Percentiles rank a stretch among this genome's conserved stretches.
Conservation (phyloP, 352 stramenopile genomes). For the Pythium pyrilobum region DNA sequence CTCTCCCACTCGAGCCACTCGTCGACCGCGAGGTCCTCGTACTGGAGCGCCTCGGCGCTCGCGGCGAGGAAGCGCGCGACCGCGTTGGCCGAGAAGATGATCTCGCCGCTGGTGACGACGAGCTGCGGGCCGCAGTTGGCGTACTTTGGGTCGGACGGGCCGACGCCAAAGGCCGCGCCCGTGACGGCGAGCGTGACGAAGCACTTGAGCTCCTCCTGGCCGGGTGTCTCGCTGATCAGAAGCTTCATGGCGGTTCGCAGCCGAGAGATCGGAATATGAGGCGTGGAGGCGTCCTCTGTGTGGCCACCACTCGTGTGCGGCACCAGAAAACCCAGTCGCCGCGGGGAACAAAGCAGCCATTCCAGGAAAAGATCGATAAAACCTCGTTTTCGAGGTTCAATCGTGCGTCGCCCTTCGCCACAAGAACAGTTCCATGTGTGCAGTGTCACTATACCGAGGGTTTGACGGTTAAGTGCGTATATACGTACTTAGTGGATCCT, state of each 20-base stretch:
- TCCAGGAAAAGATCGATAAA: slow-evolving; percentile 8
- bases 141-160: slow-evolving; percentile 51
- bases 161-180: slow-evolving; percentile 39
- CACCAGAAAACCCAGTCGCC: not conserved
- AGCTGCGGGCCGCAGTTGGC: slow-evolving; percentile 51
- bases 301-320: not conserved
- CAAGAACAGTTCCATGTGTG: slow-evolving; percentile 10
- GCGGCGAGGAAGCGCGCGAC: slow-evolving; percentile 68
- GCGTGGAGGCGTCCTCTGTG: too few relatives aligned
- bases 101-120: slow-evolving; percentile 29
- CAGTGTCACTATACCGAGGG: slow-evolving; percentile 6
- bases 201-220: slow-evolving; percentile 80
- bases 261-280: too few relatives aligned
- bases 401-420: slow-evolving; percentile 10
- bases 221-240: slow-evolving; percentile 50
- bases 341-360: too few relatives aligned
- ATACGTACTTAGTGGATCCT: slow-evolving; percentile 11
- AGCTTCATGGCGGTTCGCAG: slow-evolving; percentile 43
- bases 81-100: slow-evolving; percentile 75
- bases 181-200: slow-evolving; percentile 59
- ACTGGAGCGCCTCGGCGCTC: slow-evolving; percentile 32
- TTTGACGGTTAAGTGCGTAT: slow-evolving; percentile 5
- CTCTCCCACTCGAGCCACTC: slow-evolving; percentile 84
- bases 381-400: slow-evolving; percentile 14
- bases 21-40: slow-evolving; percentile 72